Base-by-base conservation (phyloP, 345 rosid species). In the Isatis tinctoria region DNA sequence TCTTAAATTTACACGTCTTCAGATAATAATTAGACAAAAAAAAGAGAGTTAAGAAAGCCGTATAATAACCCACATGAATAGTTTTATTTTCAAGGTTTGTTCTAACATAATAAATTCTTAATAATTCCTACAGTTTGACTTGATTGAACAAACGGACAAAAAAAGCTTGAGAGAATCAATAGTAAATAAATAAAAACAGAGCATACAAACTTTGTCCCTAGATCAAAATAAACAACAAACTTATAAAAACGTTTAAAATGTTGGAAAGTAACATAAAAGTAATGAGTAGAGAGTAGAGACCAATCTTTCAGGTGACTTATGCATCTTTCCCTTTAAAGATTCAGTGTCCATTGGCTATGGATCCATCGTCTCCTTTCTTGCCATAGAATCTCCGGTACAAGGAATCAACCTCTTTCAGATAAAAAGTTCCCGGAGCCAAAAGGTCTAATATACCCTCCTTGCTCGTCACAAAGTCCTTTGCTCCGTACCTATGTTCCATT, bases 401-500 rank as follows among this genome's bases (percentile, higher is more conserved):
- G 37, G 91, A 82, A 79, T 96, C 99, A 3, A 92, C 98, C 82
- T 96, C 90, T 1, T 95, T 96, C 67, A 96, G 92, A 66, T 89
- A 96, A 86, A 87, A 90, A 26, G 99, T 89, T 49, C 93, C 99
- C 0, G 97, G 88, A 63, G 95, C 83, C 85, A 96, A 79, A 66
- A 88, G 89, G 81, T 91, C 88, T 41, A 78, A 17, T 18, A 77
- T 65, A 65, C 81, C 81, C 65, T 92, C 99, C 70, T 96, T 87
- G 87, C 83, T 92, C 3, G 99, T 96, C 82, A 87, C 86, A n/a
- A 88, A 92, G 87, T 87, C 98, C 72, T 90, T 96, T 49, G 86
- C 95, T n/a, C 99, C 99, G 8, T 96, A 96, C 72, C 99, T 85
- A 52, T 90, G 96, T 88, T 96, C 99, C 96, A 88, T 92, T 53